A percentile compares a stretch with the other conserved stretches of the same genome.
Evolutionary conservation across 2,329 filamentous ascomycete species (phyloP).

Genomic region (Aureobasidium sp.): DNA sequence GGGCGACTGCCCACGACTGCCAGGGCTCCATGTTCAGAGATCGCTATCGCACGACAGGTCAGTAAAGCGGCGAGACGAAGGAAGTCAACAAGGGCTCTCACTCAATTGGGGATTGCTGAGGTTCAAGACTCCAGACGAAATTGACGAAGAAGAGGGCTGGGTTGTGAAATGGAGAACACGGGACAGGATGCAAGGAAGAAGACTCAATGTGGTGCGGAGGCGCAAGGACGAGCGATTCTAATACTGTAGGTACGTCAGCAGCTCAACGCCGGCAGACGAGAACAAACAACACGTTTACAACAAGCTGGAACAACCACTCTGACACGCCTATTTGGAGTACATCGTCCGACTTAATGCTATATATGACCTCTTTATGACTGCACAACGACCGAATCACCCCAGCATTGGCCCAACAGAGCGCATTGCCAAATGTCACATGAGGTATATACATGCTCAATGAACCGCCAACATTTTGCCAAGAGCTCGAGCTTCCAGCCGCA

Average conservation of each 20-base stretch:
- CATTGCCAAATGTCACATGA: neutral
- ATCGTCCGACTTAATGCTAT: neutral
- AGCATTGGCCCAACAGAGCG: neutral
- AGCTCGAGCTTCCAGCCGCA: neutral
- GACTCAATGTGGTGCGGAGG: conserved; percentile 8
- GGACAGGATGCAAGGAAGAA: conserved; percentile 10
- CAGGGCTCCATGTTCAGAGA: conserved; percentile 23
- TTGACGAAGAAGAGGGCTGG: neutral
- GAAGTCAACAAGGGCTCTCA: neutral
- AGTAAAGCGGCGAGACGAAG: neutral
- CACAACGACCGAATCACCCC: neutral
- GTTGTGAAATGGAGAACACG: conserved; percentile 3
- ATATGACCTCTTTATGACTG: neutral
- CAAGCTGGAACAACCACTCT: neutral
- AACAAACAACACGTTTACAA: conserved; percentile 11
- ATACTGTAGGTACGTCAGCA: conserved; percentile 5
- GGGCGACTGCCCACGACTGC: conserved; percentile 24
- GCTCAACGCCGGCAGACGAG: conserved; percentile 4
- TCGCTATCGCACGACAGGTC: neutral
- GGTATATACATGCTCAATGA: conserved; percentile 10
- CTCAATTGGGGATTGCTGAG: neutral
- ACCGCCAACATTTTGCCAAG: conserved; percentile 6
- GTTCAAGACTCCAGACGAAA: neutral
- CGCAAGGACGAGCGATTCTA: conserved; percentile 4
- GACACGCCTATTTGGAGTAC: neutral